Conservation (phyloP, 2,329 filamentous ascomycete genomes). For the Ophiosphaerella narmari region DNA sequence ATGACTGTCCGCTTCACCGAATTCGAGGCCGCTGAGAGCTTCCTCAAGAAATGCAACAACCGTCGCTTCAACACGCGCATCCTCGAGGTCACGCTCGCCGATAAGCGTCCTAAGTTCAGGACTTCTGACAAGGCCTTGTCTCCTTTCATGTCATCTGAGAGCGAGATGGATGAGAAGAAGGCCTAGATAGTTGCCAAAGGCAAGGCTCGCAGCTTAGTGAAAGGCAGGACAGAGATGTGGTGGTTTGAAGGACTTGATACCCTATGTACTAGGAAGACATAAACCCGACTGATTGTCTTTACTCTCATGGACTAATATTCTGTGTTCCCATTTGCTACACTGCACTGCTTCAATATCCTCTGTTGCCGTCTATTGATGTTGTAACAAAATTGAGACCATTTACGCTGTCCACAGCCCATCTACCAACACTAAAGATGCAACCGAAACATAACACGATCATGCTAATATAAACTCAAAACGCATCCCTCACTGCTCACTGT, state of each 20-base stretch:
- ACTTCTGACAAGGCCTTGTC: slow-evolving; percentile 3
- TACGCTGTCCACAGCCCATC: too few species aligned
- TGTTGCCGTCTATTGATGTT: too few species aligned
- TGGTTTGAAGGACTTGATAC: not conserved
- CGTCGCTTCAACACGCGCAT: slow-evolving; percentile 17
- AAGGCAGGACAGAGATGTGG: not conserved
- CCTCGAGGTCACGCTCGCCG: slow-evolving; percentile 28
- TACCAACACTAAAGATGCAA: too few species aligned
- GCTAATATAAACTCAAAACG: too few species aligned
- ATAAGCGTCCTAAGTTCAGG: slow-evolving; percentile 37
- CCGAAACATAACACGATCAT: too few species aligned
- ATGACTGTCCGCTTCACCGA: slow-evolving; percentile 82
- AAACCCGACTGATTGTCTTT: too few species aligned
- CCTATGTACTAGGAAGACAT: not conserved
- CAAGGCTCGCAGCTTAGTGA: not conserved
- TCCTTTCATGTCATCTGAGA: too few species aligned
- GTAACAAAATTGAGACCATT: too few species aligned
- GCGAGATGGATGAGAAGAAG: slow-evolving; percentile 23
- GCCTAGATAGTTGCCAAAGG: slow-evolving; percentile 11
- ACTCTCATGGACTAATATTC: too few species aligned
- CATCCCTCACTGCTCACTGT: too few species aligned
- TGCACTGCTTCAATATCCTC: too few species aligned
- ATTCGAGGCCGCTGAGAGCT: slow-evolving; percentile 61
- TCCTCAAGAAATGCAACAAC: slow-evolving; percentile 26
- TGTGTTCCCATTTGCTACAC: too few species aligned